phyloP scores from a whole-genome alignment of 2,329 filamentous ascomycete genomes.

The Cladorrhinum sp. region DNA sequence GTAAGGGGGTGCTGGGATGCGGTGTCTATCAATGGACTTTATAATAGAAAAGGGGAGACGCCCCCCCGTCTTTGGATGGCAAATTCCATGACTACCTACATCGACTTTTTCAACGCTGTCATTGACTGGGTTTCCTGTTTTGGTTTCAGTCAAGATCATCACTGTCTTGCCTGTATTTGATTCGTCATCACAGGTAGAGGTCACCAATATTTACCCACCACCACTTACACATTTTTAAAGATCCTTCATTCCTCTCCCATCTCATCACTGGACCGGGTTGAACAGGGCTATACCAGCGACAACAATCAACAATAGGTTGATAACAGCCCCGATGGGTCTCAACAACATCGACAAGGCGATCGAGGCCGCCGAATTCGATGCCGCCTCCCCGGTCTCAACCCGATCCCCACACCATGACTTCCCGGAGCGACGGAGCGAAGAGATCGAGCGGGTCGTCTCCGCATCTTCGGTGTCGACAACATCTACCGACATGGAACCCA shows the following conservation, averaged over 20 bases:
- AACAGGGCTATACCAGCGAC: background rate
- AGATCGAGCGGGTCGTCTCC: constrained; percentile 60
- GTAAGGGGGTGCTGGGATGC: background rate
- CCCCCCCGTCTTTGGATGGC: background rate
- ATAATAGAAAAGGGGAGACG: background rate
- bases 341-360: constrained; percentile 55
- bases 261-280: too few relatives aligned
- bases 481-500: constrained; percentile 40
- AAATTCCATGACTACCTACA: background rate
- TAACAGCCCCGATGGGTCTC: constrained; percentile 36
- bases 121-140: background rate
- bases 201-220: background rate
- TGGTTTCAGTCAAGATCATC: background rate
- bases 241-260: too few relatives aligned
- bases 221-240: too few relatives aligned
- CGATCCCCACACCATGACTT: constrained; percentile 19
- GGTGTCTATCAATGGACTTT: background rate
- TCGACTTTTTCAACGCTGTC: background rate
- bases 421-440: constrained; percentile 42
- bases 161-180: background rate
- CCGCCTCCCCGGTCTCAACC: constrained; percentile 32
- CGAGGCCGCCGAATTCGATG: constrained; percentile 52
- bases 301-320: background rate
- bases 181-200: background rate
- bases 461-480: constrained; percentile 50